Conservation (phyloP, 257 asterid genomes). For the Cinchona pubescens region DNA sequence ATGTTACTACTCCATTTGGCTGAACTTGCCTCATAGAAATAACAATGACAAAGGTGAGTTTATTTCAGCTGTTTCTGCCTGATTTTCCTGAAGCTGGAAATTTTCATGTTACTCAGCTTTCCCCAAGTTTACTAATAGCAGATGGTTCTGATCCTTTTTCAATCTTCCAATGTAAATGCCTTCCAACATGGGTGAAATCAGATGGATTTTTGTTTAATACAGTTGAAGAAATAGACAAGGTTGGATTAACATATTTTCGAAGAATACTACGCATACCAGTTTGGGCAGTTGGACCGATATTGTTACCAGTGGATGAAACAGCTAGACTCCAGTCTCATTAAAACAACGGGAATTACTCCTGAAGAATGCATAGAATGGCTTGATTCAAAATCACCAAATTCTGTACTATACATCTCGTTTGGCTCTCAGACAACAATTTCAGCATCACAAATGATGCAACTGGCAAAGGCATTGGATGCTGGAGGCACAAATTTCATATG, state of each 20-base stretch:
- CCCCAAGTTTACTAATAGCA: conserved; percentile 37
- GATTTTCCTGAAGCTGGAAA: conserved; percentile 61
- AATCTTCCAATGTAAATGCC: conserved; percentile 31
- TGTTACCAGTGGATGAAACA: conserved; percentile 27
- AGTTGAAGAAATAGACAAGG: conserved; percentile 42
- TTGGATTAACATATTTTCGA: conserved; percentile 46
- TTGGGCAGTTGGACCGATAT: conserved; percentile 54
- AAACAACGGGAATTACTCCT: conserved; percentile 20
- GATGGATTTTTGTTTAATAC: conserved; percentile 59
- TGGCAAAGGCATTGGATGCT: conserved; percentile 55
- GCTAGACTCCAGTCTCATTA: conserved; percentile 12
- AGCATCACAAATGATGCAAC: conserved; percentile 53
- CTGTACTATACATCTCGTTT: conserved; percentile 55
- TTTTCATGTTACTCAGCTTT: conserved; percentile 46
- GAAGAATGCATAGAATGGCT: conserved; percentile 43
- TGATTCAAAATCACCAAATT: conserved; percentile 25
- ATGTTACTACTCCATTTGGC: conserved; percentile 55
- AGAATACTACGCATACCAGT: conserved; percentile 41
- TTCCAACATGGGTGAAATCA: conserved; percentile 41
- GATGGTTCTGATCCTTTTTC: conserved; percentile 40
- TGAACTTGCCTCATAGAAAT: conserved; percentile 47
- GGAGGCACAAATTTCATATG: conserved; percentile 42
- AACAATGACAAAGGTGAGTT: conserved; percentile 36
- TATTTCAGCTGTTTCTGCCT: no score
- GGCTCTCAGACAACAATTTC: conserved; percentile 50